Percentiles rank a stretch among this genome's conserved stretches.
phyloP scores from a whole-genome alignment of 768 basidiomycete genomes.

The Mycena epipterygia region DNA sequence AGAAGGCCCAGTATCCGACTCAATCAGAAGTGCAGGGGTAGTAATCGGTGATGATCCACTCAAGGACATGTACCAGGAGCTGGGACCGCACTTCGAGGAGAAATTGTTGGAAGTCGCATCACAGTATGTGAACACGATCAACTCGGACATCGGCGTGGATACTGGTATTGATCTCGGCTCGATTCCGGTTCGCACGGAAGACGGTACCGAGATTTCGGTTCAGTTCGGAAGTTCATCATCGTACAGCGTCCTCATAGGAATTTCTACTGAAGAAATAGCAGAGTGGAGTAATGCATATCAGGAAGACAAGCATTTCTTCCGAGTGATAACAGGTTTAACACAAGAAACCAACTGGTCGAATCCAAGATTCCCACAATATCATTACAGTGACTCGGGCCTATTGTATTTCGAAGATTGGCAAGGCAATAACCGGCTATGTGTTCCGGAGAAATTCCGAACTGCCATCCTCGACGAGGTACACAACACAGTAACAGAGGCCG shows the following conservation, averaged over 20 bases:
- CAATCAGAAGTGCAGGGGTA: not conserved
- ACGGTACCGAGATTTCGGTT: not conserved
- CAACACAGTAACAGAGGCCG: constrained; percentile 36
- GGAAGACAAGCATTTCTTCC: not conserved
- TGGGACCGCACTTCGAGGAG: not conserved
- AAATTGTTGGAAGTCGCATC: not conserved
- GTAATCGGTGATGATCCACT: not conserved
- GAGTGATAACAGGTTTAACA: not conserved
- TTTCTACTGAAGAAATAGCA: not conserved
- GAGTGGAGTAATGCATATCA: constrained; percentile 11
- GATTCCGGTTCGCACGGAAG: not conserved
- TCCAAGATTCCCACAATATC: constrained; percentile 21
- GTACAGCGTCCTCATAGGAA: not conserved
- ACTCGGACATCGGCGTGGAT: no score
- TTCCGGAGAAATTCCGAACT: constrained; percentile 36
- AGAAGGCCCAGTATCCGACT: constrained; percentile 28
- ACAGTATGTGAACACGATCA: no score
- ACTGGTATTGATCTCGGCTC: no score
- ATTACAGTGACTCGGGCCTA: constrained; percentile 23
- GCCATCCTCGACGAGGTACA: constrained; percentile 42
- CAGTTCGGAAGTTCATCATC: not conserved
- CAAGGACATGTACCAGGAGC: not conserved
- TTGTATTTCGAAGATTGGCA: constrained; percentile 42
- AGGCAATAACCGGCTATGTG: constrained; percentile 42
- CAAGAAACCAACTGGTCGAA: constrained; percentile 5